These are phyloP conservation scores for Aspergillus affinis DNA, from an alignment of 495 filamentous ascomycete species.

Conservation along the genomic window DNA sequence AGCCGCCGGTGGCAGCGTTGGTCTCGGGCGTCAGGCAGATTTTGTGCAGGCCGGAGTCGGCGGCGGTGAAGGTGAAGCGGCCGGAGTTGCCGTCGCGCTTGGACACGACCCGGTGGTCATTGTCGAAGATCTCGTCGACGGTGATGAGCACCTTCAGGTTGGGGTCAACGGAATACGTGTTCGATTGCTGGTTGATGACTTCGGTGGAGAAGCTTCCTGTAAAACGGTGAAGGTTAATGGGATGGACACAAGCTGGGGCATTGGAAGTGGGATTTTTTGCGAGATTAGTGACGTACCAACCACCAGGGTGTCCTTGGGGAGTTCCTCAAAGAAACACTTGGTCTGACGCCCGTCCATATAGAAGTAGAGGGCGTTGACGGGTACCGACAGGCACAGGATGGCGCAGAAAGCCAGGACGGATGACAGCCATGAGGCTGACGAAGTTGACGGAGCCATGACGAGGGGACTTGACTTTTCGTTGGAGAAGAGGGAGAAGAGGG, in stretches of 20 bases:
- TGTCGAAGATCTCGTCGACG: slow-evolving; percentile 96
- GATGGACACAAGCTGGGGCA: neutral
- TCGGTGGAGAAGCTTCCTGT: slow-evolving; percentile 81
- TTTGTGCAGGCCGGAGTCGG: slow-evolving; percentile 89
- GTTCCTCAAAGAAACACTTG: slow-evolving; percentile 94
- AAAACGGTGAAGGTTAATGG: neutral
- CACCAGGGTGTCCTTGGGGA: slow-evolving; percentile 95
- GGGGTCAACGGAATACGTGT: slow-evolving; percentile 65
- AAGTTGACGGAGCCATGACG: slow-evolving; percentile 36
- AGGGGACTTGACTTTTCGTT: slow-evolving; percentile 2
- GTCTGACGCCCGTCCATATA: slow-evolving; percentile 77
- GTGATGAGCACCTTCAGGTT: slow-evolving; percentile 82
- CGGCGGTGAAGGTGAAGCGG: slow-evolving; percentile 94
- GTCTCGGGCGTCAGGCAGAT: slow-evolving; percentile 88
- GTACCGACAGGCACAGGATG: slow-evolving; percentile 49
- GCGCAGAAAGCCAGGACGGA: slow-evolving; percentile 36
- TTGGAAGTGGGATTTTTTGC: neutral
- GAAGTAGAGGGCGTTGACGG: slow-evolving; percentile 87
- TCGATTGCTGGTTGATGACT: slow-evolving; percentile 65
- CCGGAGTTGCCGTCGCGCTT: slow-evolving; percentile 75
- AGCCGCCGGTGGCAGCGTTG: slow-evolving; percentile 57
- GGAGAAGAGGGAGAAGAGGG: slow-evolving; percentile 1
- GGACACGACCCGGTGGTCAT: slow-evolving; percentile 91
- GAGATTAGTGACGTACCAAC: slow-evolving; percentile 61
- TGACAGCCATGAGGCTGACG: slow-evolving; percentile 42